Evolutionary conservation across 2,329 filamentous ascomycete genomes (phyloP), one percentile per base, ranked within the genome.

Genomic region (Dothiorella sarmentorum): DNA sequence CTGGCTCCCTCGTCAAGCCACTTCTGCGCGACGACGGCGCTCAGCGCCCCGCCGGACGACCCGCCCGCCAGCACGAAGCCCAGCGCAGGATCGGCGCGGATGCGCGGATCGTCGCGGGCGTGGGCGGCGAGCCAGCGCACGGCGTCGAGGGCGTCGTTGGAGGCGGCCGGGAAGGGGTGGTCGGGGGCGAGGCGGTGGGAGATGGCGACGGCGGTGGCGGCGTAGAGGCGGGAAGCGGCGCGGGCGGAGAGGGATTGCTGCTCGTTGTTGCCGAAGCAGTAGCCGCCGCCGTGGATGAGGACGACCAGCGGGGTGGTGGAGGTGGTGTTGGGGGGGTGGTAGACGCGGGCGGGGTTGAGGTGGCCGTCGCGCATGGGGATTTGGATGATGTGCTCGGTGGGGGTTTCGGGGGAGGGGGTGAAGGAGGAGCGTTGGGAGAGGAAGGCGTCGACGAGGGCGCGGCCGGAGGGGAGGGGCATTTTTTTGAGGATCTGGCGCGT

Each of bases 181-280:
- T 73, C 70, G 3, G 73, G 73, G 11, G 70, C 72, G 0, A 73
- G 65, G 13, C 72, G 67, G 56, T 75, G 75, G 52, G 68, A 67
- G 27, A 74, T 63, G 22, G 67, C 66, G 47, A 73, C 59, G 4
- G 73, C 69, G 7, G 49, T 53, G 49, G 49, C 49, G 33, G n/a
- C 24, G 49, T 27, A 53, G 13, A 42, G 33, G 15, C 3, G 20
- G 6, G 49, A 9, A 15, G 35, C 13, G 17, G 17, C 11, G 33
- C 49, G 49, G 3, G 22, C 49, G 15, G 20, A 18, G 13, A 24
- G 33, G 49, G 13, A 11, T 24, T 18, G n/a, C 20, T 53, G 49
- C 35, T 53, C 49, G 49, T 40, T n/a, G 49, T 38, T 22, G 49
- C 49, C 49, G 22, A 22, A 31, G 49, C 49, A 53, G 49, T 40